Evolutionary conservation across 2,329 filamentous ascomycete genomes (phyloP), one percentile per base, ranked within the genome.

Genomic region (Monosporascus cannonballus): DNA sequence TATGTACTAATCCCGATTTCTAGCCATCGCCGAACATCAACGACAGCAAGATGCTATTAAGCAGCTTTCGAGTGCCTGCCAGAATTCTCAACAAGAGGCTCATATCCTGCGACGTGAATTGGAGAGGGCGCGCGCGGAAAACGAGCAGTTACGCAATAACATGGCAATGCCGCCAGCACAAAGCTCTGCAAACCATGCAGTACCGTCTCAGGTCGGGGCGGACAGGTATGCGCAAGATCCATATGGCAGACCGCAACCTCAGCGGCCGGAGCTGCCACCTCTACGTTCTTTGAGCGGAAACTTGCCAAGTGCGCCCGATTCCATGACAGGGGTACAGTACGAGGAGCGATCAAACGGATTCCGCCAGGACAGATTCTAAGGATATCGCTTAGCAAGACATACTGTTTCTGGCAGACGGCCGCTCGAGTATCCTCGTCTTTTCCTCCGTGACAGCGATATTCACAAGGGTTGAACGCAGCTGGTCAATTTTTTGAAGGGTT

Each of bases 301-400:
- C 52, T 64, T 76, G 8, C 63, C 70, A 5, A 71, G 67, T 30
- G 69, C 67, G 0, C 77, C 82, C 1, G 83, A 86, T 22, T 80
- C 80, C 1, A 86, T 86, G 83, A 84, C 80, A 1, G 83, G 83
- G 2, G 81, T 86, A 6, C 83, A 85, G 62, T 86, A 86, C 49
- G 80, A 83, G 27, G 69, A 76, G 2, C 71, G 75, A 22, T 57
- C 69, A 7, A 77, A 75, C 54, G 76, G 76, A 5, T 81, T 73
- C 58, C 74, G 77, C 42, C 64, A 62, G 22, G 59, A 64, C 62
- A 52, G 75, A 71, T 66, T 58, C 48, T 66, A 51, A 39, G 25
- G 11, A 24, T n/a, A 18, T 17, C 14, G 15, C n/a, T 24, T 24
- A 44, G 30, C 30, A 34, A 14, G 30, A 14, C 30, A 14, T 34